phyloP scores from a whole-genome alignment of 1,139 yeast genomes.

The Torulaspora globosa region DNA sequence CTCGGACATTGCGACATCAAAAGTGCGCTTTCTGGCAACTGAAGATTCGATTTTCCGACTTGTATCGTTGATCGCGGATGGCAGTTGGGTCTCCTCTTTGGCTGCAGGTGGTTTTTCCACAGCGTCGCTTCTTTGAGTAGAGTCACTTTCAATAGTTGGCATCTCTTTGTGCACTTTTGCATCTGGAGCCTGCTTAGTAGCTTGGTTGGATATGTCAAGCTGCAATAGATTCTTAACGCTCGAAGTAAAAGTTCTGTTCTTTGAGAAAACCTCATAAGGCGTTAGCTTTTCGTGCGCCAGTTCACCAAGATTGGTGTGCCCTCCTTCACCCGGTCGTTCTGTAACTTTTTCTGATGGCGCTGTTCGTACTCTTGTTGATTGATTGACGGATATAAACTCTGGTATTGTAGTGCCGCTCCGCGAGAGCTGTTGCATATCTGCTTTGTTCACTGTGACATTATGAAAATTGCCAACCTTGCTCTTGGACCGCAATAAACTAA shows the following conservation, averaged over 20 bases:
- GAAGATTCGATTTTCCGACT: neutral
- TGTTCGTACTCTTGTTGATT: slow-evolving; percentile 9
- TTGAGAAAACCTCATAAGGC: neutral
- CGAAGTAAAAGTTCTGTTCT: slow-evolving; percentile 6
- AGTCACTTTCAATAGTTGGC: neutral
- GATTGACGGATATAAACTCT: slow-evolving; percentile 9
- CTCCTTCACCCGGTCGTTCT: neutral
- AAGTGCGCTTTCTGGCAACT: neutral
- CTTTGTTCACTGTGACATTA: slow-evolving; percentile 7
- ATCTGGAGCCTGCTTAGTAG: neutral
- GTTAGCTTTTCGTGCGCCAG: neutral
- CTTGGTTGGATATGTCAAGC: neutral
- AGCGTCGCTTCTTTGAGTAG: neutral
- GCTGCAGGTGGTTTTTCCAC: neutral
- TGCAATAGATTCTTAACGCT: slow-evolving; percentile 7
- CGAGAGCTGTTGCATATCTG: slow-evolving; percentile 5
- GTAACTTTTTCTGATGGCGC: neutral
- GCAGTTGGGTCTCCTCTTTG: neutral
- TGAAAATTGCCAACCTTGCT: slow-evolving; percentile 9
- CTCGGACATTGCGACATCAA: neutral
- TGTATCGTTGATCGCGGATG: neutral
- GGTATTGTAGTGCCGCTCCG: slow-evolving; percentile 1
- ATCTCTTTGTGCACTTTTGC: neutral
- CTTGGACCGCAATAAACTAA: slow-evolving; percentile 9
- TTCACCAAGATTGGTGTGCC: neutral